Conservation (phyloP, 805 yeast genomes). For the Torulaspora indica region DNA sequence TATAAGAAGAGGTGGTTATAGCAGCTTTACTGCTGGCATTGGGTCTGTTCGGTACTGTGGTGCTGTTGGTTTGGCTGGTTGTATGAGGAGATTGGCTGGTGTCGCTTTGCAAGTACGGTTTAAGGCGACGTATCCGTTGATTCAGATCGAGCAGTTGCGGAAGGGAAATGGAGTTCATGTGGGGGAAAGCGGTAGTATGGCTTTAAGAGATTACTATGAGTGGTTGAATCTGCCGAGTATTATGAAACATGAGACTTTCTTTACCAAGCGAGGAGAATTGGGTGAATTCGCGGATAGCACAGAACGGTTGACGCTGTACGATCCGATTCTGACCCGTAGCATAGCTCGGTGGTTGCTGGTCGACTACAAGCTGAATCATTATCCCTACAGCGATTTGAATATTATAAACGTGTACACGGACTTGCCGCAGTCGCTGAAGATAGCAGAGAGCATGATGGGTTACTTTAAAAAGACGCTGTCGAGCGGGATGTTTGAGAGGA, state of each 20-base stretch:
- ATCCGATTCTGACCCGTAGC: constrained; percentile 22
- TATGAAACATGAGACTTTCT: constrained; percentile 19
- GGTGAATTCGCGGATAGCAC: background rate
- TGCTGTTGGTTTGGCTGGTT: background rate
- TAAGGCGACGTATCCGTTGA: constrained; percentile 13
- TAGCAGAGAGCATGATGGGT: constrained; percentile 19
- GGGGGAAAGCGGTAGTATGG: constrained; percentile 11
- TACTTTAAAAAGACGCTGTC: constrained; percentile 20
- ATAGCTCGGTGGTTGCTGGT: constrained; percentile 73
- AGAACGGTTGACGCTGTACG: constrained; percentile 12
- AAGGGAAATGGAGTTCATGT: constrained; percentile 5
- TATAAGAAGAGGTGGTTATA: too few relatives aligned
- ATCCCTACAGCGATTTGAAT: constrained; percentile 63
- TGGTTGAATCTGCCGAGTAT: constrained; percentile 14
- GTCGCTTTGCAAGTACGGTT: constrained; percentile 8
- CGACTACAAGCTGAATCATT: constrained; percentile 61
- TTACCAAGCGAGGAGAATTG: constrained; percentile 9
- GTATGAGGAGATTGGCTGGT: constrained; percentile 8
- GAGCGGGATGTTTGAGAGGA: constrained; percentile 23
- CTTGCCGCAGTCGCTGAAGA: constrained; percentile 21
- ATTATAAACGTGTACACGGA: constrained; percentile 29
- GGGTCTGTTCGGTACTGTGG: background rate
- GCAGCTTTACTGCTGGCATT: background rate
- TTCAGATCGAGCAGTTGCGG: constrained; percentile 15
- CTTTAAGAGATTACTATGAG: constrained; percentile 20